Base-by-base conservation (phyloP, 164 flowering plant species). In the Malania oleifera region DNA sequence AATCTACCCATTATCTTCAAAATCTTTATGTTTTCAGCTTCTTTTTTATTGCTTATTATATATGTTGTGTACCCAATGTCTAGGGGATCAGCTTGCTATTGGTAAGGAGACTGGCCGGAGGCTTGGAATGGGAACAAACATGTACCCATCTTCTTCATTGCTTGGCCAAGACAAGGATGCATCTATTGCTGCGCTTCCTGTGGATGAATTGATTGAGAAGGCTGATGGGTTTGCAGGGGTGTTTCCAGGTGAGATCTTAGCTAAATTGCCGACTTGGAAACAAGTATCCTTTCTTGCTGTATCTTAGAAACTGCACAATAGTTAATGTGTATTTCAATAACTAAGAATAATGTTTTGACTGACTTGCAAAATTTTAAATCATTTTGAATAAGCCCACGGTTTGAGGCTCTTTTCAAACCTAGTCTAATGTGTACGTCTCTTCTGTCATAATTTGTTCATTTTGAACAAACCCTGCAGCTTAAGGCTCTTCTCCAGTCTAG, bases 171-270 rank as follows among this genome's bases (percentile, higher is more conserved):
- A 72, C 57, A 75, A 73, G 64, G 77, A 75, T 63, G 67, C 73
- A 23, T 60, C 72, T 13, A 61, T 78, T 50, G 75, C 77, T 29
- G 29, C 82, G 1, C 74, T 78, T 47, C 82, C 77, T 35, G 75
- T 78, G n/a, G 80, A 76, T 45, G 80, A 76, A 55, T 43, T 76
- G 68, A 76, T 76, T 46, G 80, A 73, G 66, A 76, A 72, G 70
- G 80, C 76, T 3, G 80, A 76, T 59, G 80, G 80, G 5, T 76
- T 72, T 65, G 80, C 80, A 0, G 80, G 80, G 60, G 80, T 76
- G 7, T 76, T 76, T 54, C 80, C 77, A 31, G 75, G 78, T 69
- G 18, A 22, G 24, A 19, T 34, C 46, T 17, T 5, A 2, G 15
- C 2, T 39, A 4, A 2, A 39, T 39, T 7, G 17, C 2, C 14